A percentile compares a stretch with the other conserved stretches of the same genome.
Evolutionary conservation across 371 early-diverging fungal genomes (phyloP).

Genomic region (Saksenaea oblongispora): DNA sequence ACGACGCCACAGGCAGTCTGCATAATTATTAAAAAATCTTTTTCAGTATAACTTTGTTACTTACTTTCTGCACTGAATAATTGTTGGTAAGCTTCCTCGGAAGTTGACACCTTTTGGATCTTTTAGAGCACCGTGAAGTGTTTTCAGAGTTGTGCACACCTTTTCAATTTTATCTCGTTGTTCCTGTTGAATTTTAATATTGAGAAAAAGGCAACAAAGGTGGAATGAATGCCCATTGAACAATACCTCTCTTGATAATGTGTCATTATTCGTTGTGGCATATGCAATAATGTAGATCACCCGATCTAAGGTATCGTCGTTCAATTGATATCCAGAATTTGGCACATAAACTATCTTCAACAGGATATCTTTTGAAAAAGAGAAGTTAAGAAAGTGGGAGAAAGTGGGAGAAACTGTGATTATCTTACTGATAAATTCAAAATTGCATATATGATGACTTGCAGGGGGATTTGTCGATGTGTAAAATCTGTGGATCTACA

Average conservation of each 20-base stretch:
- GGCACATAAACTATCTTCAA: slow-evolving; percentile 52
- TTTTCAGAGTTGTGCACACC: slow-evolving; percentile 18
- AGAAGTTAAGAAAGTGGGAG: not conserved
- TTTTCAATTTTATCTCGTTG: slow-evolving; percentile 19
- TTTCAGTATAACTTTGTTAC: not conserved
- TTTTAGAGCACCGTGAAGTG: slow-evolving; percentile 16
- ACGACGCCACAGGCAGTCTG: slow-evolving; percentile 55
- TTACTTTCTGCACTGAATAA: slow-evolving; percentile 30
- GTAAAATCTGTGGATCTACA: slow-evolving; percentile 50
- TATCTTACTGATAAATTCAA: slow-evolving; percentile 56
- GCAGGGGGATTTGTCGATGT: slow-evolving; percentile 46
- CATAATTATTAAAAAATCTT: not conserved
- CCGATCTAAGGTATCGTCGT: slow-evolving; percentile 58
- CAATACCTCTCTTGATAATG: slow-evolving; percentile 22
- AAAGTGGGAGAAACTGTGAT: not conserved
- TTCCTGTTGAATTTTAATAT: not conserved
- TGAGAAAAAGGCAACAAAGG: not conserved
- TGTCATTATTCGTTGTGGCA: slow-evolving; percentile 52
- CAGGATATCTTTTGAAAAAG: slow-evolving; percentile 46
- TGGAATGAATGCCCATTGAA: not conserved
- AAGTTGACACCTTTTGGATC: slow-evolving; percentile 28
- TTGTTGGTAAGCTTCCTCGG: slow-evolving; percentile 25
- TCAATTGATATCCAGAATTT: slow-evolving; percentile 36
- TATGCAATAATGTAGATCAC: slow-evolving; percentile 63
- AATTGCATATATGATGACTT: slow-evolving; percentile 54